Percentiles rank a stretch among this genome's conserved stretches.
Evolutionary conservation across 1,284 basidiomycete species (phyloP).

Genomic region (Somion occarium): DNA sequence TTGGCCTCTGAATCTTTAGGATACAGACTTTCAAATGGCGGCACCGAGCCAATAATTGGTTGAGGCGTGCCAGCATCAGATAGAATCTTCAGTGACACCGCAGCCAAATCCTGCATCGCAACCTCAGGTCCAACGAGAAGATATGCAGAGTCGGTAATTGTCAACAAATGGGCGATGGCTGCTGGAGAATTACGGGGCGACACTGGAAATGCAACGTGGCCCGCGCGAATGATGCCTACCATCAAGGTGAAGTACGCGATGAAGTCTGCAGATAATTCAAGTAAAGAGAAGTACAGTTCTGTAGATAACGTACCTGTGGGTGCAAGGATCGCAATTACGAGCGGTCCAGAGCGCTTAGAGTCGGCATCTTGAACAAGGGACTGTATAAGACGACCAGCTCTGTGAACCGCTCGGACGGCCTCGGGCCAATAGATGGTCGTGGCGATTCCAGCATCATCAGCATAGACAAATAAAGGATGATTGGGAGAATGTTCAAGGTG

Average conservation of each 20-base stretch:
- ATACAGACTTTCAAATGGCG: slow-evolving; percentile 19
- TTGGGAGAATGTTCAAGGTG: slow-evolving; percentile 28
- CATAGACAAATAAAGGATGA: slow-evolving; percentile 31
- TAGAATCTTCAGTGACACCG: slow-evolving; percentile 12
- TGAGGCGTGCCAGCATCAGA: slow-evolving; percentile 2
- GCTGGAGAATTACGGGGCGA: slow-evolving; percentile 36
- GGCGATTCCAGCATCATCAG: slow-evolving; percentile 17
- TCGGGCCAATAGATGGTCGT: slow-evolving; percentile 24
- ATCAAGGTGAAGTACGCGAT: slow-evolving; percentile 25
- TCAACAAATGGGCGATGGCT: slow-evolving; percentile 32
- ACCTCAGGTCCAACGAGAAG: slow-evolving; percentile 24
- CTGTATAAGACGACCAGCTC: slow-evolving; percentile 15
- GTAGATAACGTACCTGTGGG: slow-evolving; percentile 15
- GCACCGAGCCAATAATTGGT: slow-evolving; percentile 14
- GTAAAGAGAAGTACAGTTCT: too few species aligned
- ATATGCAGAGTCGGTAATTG: slow-evolving; percentile 21
- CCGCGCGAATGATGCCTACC: slow-evolving; percentile 26
- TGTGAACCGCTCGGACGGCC: slow-evolving; percentile 19
- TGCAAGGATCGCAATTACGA: slow-evolving; percentile 20
- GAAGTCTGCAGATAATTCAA: slow-evolving; percentile 19
- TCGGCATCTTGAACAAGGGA: slow-evolving; percentile 7
- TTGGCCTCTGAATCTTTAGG: slow-evolving; percentile 3
- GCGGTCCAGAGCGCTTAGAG: not conserved
- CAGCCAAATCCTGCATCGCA: slow-evolving; percentile 14
- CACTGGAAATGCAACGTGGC: slow-evolving; percentile 31